Evolutionary conservation across 176 grass and related monocot genomes (phyloP).

Genomic region (Avena sativa): DNA sequence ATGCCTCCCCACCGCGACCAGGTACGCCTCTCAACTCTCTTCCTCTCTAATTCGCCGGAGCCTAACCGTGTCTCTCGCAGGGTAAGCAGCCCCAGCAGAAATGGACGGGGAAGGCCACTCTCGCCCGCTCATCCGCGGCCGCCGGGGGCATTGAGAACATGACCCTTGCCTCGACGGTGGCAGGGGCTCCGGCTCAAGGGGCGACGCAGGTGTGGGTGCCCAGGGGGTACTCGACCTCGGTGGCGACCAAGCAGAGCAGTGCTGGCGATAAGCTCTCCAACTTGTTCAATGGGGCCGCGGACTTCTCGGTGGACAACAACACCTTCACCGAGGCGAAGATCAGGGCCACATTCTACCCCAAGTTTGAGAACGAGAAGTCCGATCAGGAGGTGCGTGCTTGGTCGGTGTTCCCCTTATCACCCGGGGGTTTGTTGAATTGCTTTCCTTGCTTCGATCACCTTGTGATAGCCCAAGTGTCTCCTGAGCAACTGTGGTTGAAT

Average conservation of each 20-base stretch:
- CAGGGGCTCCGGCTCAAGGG: neutral
- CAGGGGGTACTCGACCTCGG: slow-evolving; percentile 52
- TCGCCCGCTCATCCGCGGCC: neutral
- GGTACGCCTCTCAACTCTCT: slow-evolving; percentile 9
- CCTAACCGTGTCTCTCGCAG: slow-evolving; percentile 16
- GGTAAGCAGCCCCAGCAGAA: slow-evolving; percentile 40
- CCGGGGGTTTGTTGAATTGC: slow-evolving; percentile 14
- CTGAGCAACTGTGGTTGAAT: neutral
- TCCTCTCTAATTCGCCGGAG: neutral
- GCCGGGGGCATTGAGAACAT: slow-evolving; percentile 33
- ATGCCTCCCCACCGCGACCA: slow-evolving; percentile 39
- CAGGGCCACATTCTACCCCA: slow-evolving; percentile 95
- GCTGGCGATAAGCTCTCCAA: slow-evolving; percentile 36
- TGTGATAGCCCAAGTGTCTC: neutral
- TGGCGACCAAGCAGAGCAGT: slow-evolving; percentile 11
- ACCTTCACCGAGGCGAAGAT: slow-evolving; percentile 75
- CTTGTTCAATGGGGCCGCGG: slow-evolving; percentile 60
- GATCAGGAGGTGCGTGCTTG: slow-evolving; percentile 75
- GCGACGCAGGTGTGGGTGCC: slow-evolving; percentile 52
- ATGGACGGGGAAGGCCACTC: slow-evolving; percentile 57
- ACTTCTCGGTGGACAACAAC: slow-evolving; percentile 70
- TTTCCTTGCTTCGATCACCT: neutral
- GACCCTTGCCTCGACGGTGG: slow-evolving; percentile 30
- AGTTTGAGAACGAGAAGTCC: slow-evolving; percentile 98
- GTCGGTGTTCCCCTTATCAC: neutral